Conservation (phyloP, 2,329 filamentous ascomycete species). For the Dothistroma septosporum region DNA sequence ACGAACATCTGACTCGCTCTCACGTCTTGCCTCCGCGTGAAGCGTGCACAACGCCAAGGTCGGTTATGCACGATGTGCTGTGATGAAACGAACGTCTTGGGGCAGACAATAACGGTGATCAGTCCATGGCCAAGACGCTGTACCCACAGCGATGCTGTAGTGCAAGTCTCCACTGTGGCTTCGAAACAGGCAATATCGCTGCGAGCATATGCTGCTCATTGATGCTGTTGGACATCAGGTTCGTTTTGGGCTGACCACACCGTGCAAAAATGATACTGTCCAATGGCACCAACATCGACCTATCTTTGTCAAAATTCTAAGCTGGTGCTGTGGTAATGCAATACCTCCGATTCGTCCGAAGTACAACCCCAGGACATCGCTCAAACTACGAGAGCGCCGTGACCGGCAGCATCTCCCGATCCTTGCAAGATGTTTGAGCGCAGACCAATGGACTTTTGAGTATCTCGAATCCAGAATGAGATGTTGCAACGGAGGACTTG, state of each 20-base stretch:
- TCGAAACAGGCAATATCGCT: neutral
- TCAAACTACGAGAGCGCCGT: neutral
- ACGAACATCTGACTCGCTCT: neutral
- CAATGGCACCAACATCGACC: neutral
- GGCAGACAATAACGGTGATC: neutral
- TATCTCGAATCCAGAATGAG: neutral
- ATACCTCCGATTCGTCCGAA: neutral
- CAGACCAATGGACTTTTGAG: neutral
- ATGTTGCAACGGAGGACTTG: neutral
- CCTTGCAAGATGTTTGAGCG: neutral
- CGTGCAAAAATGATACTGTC: neutral
- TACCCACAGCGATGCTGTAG: neutral
- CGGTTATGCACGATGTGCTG: neutral
- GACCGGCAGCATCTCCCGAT: neutral
- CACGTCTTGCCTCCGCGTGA: neutral
- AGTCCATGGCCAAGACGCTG: neutral
- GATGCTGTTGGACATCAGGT: too few relatives aligned
- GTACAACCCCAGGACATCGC: neutral
- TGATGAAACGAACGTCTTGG: neutral
- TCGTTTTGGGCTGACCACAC: neutral
- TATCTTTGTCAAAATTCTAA: neutral
- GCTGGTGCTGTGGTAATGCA: neutral
- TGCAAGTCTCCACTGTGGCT: neutral
- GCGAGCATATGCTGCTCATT: neutral
- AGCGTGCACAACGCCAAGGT: neutral